These are phyloP conservation scores for Ceratocystis cacaofunesta DNA, from an alignment of 2,329 filamentous ascomycete species.

Conservation along the genomic window DNA sequence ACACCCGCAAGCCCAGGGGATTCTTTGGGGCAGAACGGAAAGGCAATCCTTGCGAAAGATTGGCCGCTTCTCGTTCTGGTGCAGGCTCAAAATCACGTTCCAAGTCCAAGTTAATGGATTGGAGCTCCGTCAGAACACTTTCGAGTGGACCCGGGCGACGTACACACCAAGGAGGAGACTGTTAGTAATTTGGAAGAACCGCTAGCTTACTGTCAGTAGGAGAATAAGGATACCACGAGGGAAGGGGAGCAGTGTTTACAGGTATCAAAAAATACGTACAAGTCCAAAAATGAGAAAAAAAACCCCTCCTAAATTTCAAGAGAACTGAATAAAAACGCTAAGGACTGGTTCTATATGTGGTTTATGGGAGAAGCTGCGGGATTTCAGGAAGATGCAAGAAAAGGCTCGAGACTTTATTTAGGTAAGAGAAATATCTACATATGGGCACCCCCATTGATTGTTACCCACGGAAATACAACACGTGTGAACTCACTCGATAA, in stretches of 20 bases:
- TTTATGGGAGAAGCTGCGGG: neutral
- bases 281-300: neutral
- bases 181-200: neutral
- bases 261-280: neutral
- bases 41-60: neutral
- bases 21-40: neutral
- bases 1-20: neutral
- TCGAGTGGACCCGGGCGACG: neutral
- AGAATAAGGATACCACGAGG: neutral
- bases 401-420: neutral
- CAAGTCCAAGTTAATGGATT: neutral
- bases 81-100: constrained; percentile 1
- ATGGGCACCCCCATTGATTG: no score
- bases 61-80: neutral
- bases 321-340: neutral
- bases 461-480: no score
- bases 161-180: neutral
- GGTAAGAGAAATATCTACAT: neutral
- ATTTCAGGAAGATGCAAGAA: neutral
- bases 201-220: neutral
- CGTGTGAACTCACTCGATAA: no score
- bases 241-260: neutral
- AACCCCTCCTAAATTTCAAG: neutral
- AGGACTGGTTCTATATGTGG: neutral
- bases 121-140: neutral